phyloP scores from a whole-genome alignment of 768 basidiomycete species.

The Boletus rubroflammeus region DNA sequence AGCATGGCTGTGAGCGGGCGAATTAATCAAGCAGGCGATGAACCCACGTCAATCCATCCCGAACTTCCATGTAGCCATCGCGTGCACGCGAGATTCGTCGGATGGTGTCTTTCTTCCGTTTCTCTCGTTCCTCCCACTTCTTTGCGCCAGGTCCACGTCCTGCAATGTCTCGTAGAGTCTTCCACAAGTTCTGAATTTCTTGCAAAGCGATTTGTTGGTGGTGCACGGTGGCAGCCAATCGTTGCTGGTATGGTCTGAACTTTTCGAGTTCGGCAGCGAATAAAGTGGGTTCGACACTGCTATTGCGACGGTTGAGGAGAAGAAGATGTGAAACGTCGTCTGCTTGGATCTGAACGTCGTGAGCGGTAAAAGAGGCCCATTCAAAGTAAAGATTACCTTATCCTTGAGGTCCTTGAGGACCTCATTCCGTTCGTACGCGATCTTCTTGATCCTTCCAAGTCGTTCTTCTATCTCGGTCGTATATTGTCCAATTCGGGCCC shows the following conservation, averaged over 20 bases:
- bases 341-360: conserved; percentile 68
- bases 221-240: conserved; percentile 71
- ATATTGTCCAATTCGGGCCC: conserved; percentile 58
- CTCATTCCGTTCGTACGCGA: conserved; percentile 80
- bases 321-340: conserved; percentile 97
- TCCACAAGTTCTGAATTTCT: conserved; percentile 74
- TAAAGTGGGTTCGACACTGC: conserved; percentile 77
- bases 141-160: conserved; percentile 74
- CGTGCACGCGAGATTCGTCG: conserved; percentile 70
- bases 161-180: conserved; percentile 64
- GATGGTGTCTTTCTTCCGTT: conserved; percentile 70
- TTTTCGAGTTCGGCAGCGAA: conserved; percentile 96
- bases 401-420: conserved; percentile 94
- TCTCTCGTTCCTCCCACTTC: conserved; percentile 81
- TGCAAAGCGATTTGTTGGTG: conserved; percentile 72
- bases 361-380: background rate
- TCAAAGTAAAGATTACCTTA: conserved; percentile 51
- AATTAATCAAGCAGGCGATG: background rate
- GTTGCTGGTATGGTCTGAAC: conserved; percentile 87
- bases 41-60: conserved; percentile 78
- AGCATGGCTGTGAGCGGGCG: conserved; percentile 5
- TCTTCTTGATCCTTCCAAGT: conserved; percentile 73
- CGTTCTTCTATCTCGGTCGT: conserved; percentile 78
- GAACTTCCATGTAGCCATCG: conserved; percentile 83
- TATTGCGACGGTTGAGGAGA: conserved; percentile 83